Evolutionary conservation across 192 early-diverging fungal species (phyloP).

Genomic region (Neocallimastix lanati): DNA sequence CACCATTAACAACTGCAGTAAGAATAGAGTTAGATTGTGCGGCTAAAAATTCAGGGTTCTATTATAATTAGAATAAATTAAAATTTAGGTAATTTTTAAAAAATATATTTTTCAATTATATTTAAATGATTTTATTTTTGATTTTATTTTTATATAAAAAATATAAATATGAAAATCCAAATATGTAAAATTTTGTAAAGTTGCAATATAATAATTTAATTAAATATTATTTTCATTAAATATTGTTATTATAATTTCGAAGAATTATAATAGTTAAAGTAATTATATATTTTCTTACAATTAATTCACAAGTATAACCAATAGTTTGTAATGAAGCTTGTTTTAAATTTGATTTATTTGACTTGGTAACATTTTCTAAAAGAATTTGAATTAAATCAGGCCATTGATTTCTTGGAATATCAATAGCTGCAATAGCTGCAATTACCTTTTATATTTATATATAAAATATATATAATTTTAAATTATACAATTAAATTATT

Average conservation of each 20-base stretch:
- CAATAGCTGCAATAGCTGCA: constrained; percentile 81
- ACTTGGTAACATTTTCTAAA: constrained; percentile 48
- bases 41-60: constrained; percentile 63
- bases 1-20: constrained; percentile 86
- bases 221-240: no score
- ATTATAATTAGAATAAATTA: no score
- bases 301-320: constrained; percentile 83
- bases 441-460: constrained; percentile 33
- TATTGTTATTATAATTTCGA: no score
- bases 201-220: no score
- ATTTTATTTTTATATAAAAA: no score
- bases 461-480: background rate
- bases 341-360: constrained; percentile 51
- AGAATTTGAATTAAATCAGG: constrained; percentile 63
- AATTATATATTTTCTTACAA: constrained; percentile 41
- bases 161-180: no score
- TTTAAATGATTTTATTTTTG: no score
- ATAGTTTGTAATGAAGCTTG: constrained; percentile 71
- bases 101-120: no score
- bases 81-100: no score
- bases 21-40: constrained; percentile 76
- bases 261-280: no score
- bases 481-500: background rate
- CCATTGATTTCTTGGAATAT: constrained; percentile 79
- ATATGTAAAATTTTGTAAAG: no score